Conservation (phyloP, 192 early-diverging fungal genomes). For the Funneliformis geosporum region DNA sequence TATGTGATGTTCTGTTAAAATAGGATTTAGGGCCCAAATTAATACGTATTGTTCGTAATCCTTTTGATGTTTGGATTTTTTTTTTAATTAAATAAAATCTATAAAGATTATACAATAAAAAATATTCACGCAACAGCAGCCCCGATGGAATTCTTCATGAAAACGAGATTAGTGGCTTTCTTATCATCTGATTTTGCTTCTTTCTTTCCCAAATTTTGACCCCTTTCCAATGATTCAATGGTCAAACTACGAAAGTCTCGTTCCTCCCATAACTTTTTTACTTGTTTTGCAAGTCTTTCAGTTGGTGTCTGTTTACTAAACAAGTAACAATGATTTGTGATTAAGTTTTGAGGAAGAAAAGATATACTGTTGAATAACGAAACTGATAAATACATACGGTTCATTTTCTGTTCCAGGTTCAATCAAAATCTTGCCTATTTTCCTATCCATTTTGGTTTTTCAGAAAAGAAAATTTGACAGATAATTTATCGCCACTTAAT, state of each 20-base stretch:
- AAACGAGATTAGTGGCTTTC: background rate
- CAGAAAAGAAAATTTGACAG: background rate
- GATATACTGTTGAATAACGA: background rate
- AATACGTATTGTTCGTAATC: background rate
- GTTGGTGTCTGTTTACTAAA: constrained; percentile 17
- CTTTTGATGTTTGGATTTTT: no score
- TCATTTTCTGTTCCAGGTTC: background rate
- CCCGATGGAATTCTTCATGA: background rate
- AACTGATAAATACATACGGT: background rate
- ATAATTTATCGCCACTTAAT: background rate
- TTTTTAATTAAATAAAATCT: constrained; percentile 5
- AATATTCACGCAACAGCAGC: constrained; percentile 3
- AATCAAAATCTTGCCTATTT: background rate
- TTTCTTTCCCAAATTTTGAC: background rate
- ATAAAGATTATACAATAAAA: background rate
- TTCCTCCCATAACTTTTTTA: constrained; percentile 21
- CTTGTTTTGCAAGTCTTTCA: constrained; percentile 16
- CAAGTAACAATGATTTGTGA: background rate
- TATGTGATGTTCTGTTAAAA: constrained; percentile 13
- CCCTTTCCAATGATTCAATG: constrained; percentile 1
- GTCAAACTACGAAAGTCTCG: constrained; percentile 8
- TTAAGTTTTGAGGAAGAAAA: background rate
- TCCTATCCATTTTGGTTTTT: background rate
- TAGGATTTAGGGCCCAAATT: background rate
- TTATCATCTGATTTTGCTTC: background rate